Conservation (phyloP, 495 filamentous ascomycete species). For the Podospora appendiculata region DNA sequence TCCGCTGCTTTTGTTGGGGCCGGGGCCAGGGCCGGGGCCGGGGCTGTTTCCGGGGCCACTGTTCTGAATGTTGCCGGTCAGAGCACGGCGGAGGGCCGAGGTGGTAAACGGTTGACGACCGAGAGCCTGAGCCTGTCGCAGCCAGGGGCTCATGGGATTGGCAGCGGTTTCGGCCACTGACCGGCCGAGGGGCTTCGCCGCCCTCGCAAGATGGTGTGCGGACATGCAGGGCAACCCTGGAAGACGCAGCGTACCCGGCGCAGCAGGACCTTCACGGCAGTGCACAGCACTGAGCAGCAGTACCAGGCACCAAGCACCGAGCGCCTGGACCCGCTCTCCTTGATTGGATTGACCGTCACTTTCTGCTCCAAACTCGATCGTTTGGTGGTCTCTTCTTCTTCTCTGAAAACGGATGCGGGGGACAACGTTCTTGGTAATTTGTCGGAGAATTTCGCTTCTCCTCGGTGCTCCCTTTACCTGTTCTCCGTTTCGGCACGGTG, state of each 20-base stretch:
- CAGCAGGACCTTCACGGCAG: conserved; percentile 4
- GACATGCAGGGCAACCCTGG: conserved; percentile 23
- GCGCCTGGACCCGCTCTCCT: neutral
- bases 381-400: too few relatives aligned
- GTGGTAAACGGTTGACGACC: conserved; percentile 15
- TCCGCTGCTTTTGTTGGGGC: neutral
- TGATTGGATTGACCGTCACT: conserved; percentile 7
- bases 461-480: neutral
- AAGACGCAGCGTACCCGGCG: neutral
- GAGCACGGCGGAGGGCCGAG: conserved; percentile 11
- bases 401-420: too few relatives aligned
- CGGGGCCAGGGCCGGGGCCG: neutral
- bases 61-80: conserved; percentile 1
- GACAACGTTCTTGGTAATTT: too few relatives aligned
- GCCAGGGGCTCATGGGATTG: neutral
- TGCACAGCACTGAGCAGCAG: too few relatives aligned
- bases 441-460: too few relatives aligned
- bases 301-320: too few relatives aligned
- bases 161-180: conserved; percentile 6
- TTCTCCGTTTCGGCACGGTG: too few relatives aligned
- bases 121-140: neutral
- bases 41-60: neutral
- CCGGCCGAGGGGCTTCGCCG: conserved; percentile 21
- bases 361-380: too few relatives aligned
- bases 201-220: conserved; percentile 19